phyloP scores from a whole-genome alignment of 2,329 filamentous ascomycete genomes.

The Colletotrichum eleusines region DNA sequence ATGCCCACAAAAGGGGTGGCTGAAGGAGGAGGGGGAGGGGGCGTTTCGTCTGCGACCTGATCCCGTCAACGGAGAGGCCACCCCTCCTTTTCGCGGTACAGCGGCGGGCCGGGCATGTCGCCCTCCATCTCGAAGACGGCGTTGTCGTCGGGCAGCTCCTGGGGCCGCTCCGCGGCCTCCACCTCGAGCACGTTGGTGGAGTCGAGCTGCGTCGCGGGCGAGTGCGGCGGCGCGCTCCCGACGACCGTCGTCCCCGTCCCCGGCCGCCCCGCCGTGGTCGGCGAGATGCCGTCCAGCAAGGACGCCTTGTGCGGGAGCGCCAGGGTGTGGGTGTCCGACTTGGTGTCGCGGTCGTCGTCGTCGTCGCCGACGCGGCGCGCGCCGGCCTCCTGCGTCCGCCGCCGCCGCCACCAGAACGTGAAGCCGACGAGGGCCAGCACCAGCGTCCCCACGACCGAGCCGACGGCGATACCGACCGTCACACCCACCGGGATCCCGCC shows the following conservation, averaged over 20 bases:
- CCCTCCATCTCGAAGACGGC: constrained; percentile 34
- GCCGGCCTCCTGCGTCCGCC: constrained; percentile 9
- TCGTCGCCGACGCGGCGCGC: neutral
- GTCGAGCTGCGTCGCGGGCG: constrained; percentile 33
- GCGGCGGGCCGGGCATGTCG: constrained; percentile 37
- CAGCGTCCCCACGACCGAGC: constrained; percentile 28
- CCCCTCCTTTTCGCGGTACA: constrained; percentile 38
- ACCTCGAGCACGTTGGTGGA: constrained; percentile 34
- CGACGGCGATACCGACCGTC: constrained; percentile 34
- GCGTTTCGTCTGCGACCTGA: neutral
- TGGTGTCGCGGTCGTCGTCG: neutral
- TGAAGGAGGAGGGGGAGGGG: too few species aligned
- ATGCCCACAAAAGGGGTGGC: neutral
- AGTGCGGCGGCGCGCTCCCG: constrained; percentile 16
- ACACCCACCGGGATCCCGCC: constrained; percentile 25
- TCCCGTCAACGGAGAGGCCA: constrained; percentile 25
- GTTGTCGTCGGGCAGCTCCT: constrained; percentile 34
- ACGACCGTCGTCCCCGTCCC: constrained; percentile 22
- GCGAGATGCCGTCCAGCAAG: constrained; percentile 21
- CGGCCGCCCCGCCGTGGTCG: constrained; percentile 22
- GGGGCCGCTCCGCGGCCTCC: constrained; percentile 36
- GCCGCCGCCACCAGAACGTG: constrained; percentile 22
- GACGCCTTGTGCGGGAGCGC: constrained; percentile 28
- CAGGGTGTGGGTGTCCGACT: constrained; percentile 5
- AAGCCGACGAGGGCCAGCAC: constrained; percentile 23